A percentile compares a stretch with the other conserved stretches of the same genome.
These are phyloP conservation scores for Camellia oleifera DNA, from an alignment of 179 eudicot species.

Conservation along the genomic window DNA sequence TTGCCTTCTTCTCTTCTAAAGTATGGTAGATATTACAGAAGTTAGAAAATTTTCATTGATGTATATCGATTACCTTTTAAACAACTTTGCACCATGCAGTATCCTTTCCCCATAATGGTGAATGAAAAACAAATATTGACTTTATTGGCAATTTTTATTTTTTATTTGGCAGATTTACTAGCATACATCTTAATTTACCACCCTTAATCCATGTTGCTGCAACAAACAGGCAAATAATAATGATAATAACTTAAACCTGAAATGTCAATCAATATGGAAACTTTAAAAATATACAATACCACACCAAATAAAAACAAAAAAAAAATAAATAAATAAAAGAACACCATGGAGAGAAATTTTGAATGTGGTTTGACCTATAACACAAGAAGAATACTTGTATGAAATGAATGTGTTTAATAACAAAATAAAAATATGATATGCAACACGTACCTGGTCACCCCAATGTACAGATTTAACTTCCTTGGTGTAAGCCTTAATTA, in stretches of 20 bases:
- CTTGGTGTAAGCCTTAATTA: conserved; percentile 55
- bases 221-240: neutral
- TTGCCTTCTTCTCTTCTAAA: neutral
- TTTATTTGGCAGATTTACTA: neutral
- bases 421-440: neutral
- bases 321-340: too few relatives aligned
- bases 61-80: neutral
- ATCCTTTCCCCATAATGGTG: neutral
- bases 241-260: neutral
- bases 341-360: neutral
- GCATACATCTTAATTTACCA: neutral
- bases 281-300: neutral
- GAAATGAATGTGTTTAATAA: neutral
- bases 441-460: conserved; percentile 84
- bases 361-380: neutral
- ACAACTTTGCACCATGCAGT: neutral
- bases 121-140: neutral
- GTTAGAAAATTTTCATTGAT: neutral
- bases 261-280: neutral
- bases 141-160: neutral
- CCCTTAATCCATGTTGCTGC: neutral
- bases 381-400: neutral
- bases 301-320: neutral
- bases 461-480: conserved; percentile 90
- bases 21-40: neutral